phyloP scores from a whole-genome alignment of 78 protist genomes.

The Protostelium mycophagum region DNA sequence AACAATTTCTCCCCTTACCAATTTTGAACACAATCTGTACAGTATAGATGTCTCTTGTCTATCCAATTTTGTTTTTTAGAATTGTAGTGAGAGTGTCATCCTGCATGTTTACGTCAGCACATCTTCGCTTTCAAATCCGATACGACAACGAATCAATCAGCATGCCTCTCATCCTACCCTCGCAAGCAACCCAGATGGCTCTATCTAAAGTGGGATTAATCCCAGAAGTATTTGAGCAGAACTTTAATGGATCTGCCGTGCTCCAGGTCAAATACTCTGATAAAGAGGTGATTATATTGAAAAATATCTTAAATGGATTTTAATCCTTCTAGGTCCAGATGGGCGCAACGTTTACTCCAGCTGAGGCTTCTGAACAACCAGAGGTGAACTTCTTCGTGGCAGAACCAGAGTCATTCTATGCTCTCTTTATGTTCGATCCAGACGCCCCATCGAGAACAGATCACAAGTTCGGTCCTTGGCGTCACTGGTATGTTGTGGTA shows the following conservation, averaged over 20 bases:
- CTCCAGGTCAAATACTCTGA: neutral
- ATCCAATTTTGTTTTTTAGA: too few relatives aligned
- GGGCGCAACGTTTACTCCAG: neutral
- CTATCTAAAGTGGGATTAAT: neutral
- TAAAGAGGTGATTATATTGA: neutral
- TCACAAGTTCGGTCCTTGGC: neutral
- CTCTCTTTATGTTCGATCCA: neutral
- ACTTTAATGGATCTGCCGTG: neutral
- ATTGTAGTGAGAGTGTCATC: too few relatives aligned
- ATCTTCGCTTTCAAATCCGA: too few relatives aligned
- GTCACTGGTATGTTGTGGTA: neutral
- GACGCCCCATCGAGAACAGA: neutral
- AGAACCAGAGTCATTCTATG: neutral
- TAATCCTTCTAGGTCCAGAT: neutral
- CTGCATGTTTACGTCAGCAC: too few relatives aligned
- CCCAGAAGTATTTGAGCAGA: neutral
- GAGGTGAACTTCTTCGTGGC: neutral
- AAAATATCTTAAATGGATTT: neutral
- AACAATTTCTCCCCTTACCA: too few relatives aligned
- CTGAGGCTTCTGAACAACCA: neutral
- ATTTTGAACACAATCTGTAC: too few relatives aligned
- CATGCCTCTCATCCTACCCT: neutral
- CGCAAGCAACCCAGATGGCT: neutral
- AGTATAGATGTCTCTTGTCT: too few relatives aligned
- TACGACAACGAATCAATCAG: neutral